phyloP scores from a whole-genome alignment of 805 yeast genomes.

The Kodamaea sagamina region DNA sequence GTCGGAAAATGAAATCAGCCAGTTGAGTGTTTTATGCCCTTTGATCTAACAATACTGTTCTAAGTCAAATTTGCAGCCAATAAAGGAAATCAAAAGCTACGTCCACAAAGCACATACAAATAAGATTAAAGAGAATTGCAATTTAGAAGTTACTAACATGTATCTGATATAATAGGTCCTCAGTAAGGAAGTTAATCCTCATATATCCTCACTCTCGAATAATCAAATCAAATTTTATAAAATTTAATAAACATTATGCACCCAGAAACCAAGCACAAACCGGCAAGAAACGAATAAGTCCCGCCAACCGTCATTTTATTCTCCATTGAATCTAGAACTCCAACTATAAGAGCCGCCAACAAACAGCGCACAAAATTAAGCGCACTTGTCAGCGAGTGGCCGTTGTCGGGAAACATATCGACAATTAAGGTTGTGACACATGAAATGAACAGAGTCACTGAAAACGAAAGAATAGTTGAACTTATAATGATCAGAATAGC shows the following conservation, averaged over 20 bases:
- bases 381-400: conserved; percentile 74
- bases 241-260: background rate
- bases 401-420: conserved; percentile 66
- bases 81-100: no score
- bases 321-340: conserved; percentile 65
- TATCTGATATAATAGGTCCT: no score
- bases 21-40: no score
- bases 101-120: no score
- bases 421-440: conserved; percentile 65
- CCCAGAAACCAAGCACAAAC: conserved; percentile 30
- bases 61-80: no score
- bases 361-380: conserved; percentile 77
- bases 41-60: no score
- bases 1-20: no score
- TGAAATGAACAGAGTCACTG: conserved; percentile 57
- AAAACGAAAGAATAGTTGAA: conserved; percentile 55
- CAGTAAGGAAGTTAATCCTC: no score
- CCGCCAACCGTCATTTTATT: conserved; percentile 65
- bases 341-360: conserved; percentile 67
- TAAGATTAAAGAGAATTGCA: no score
- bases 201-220: no score
- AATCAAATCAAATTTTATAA: no score
- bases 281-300: conserved; percentile 68
- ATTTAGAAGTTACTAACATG: no score
- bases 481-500: conserved; percentile 59